Evolutionary conservation across 1,284 basidiomycete genomes (phyloP), one percentile per base, ranked within the genome.

Genomic region (Vanrija humicola): DNA sequence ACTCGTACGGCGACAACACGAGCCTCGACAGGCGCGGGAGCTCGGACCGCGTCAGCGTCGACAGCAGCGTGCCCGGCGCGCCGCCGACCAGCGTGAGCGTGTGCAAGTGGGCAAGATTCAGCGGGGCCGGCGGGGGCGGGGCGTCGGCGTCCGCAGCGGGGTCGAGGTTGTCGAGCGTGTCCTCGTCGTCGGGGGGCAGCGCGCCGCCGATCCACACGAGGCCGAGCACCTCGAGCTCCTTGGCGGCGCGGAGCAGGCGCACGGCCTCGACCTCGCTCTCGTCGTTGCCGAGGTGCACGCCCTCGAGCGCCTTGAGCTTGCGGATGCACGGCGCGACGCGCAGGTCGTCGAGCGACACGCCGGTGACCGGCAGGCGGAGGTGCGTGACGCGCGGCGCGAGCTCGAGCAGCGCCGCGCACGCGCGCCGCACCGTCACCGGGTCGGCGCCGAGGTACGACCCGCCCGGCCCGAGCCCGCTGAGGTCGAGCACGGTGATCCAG

Each of bases 401-500:
- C 6, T 86, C 84, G 56, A 90, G 85, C 16, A 91, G 71, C 5
- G 54, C 53, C 16, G 46, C 38, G 5, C 52, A 57, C 4, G 59
- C 59, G 15, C 43, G 50, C 14, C 49, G 50, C n/a, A 65, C 49
- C 6, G 29, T 74, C 71, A 23, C 83, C 82, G 45, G 88, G 79
- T 49, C 86, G 71, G 26, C 81, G 79, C 73, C 89, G 85, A 40
- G 86, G 39, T 60, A 54, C 3, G 54, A 73, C 10, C 71, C 68
- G 39, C 85, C 78, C 39, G 78, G 75, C 49, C 84, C 81, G 43
- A 90, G 65, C 26, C 77, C 74, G 6, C 86, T 84, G 16, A 93
- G 74, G 69, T 91, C 85, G 23, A 93, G 78, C 6, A 73, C 73
- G 51, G 85, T 86, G 4, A 92, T 83, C 86, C 88, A 91, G 66